Conservation (phyloP, 1,284 basidiomycete species). For the Leccinum fuscescens region DNA sequence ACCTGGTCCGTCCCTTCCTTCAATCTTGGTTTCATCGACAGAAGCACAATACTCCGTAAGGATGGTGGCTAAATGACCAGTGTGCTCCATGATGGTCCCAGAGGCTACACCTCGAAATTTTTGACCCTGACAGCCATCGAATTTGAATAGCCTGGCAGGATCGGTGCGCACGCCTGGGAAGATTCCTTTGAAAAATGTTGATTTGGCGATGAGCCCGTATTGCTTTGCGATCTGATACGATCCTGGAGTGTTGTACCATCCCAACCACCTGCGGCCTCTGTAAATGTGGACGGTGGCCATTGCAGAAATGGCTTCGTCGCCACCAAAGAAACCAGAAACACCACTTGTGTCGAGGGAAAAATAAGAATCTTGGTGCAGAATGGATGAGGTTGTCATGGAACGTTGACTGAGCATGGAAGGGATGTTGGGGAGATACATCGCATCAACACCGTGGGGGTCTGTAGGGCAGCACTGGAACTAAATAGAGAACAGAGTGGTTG, state of each 20-base stretch:
- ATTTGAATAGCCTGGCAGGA: conserved; percentile 23
- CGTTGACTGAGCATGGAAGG: conserved; percentile 5
- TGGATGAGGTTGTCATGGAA: conserved; percentile 9
- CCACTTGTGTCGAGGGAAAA: conserved; percentile 26
- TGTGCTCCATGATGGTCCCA: conserved; percentile 18
- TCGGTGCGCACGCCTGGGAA: conserved; percentile 28
- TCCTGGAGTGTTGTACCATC: conserved; percentile 35
- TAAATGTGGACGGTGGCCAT: conserved; percentile 34
- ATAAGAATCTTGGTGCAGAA: conserved; percentile 14
- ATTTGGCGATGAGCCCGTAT: conserved; percentile 28
- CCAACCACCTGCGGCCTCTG: conserved; percentile 25
- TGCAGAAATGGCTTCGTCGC: conserved; percentile 30
- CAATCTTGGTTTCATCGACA: background rate
- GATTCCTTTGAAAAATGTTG: conserved; percentile 25
- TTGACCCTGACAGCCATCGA: conserved; percentile 26
- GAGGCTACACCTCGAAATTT: conserved; percentile 17
- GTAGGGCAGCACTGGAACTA: background rate
- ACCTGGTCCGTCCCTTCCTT: conserved; percentile 18
- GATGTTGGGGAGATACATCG: conserved; percentile 18
- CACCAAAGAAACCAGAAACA: conserved; percentile 20
- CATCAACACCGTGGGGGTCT: background rate
- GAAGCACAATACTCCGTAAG: conserved; percentile 17
- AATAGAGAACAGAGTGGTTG: background rate
- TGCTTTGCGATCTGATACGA: conserved; percentile 29
- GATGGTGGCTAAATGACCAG: conserved; percentile 16